Conservation (phyloP, 2,329 filamentous ascomycete genomes). For the Gliomastix tumulicola region DNA sequence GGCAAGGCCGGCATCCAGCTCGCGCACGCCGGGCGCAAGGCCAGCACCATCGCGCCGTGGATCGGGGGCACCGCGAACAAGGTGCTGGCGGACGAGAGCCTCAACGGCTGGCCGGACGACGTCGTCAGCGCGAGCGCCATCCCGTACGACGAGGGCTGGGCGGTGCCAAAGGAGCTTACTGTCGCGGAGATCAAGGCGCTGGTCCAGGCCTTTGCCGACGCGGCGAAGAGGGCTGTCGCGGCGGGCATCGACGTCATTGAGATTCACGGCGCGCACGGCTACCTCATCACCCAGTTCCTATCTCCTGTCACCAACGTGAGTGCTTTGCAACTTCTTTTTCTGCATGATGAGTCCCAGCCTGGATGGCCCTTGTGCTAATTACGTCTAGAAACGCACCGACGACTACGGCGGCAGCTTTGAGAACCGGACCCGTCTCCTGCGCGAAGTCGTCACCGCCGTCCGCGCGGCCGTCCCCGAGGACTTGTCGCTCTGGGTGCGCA, state of each 20-base stretch:
- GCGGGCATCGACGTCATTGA: constrained; percentile 72
- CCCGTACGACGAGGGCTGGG: constrained; percentile 54
- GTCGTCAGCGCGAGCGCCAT: constrained; percentile 44
- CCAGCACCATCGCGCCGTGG: constrained; percentile 57
- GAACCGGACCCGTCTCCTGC: constrained; percentile 56
- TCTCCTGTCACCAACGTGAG: constrained; percentile 23
- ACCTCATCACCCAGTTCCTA: constrained; percentile 57
- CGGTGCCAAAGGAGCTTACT: constrained; percentile 61
- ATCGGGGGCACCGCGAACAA: constrained; percentile 38
- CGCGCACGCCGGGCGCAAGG: constrained; percentile 71
- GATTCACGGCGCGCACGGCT: constrained; percentile 48
- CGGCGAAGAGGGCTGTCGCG: constrained; percentile 52
- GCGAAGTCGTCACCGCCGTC: constrained; percentile 44
- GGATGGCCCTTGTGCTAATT: no score
- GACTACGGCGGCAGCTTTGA: constrained; percentile 59
- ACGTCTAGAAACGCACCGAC: constrained; percentile 50
- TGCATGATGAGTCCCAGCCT: background rate
- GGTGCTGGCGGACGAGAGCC: constrained; percentile 43
- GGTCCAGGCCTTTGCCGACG: constrained; percentile 54
- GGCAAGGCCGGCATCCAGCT: constrained; percentile 76
- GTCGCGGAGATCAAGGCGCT: constrained; percentile 59
- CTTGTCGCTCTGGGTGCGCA: constrained; percentile 51
- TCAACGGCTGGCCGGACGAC: constrained; percentile 50
- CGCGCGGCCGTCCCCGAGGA: constrained; percentile 42
- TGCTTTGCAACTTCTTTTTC: background rate